Conservation (phyloP, 163 green algal species). For the Chlamydomonas reinhardtii region DNA sequence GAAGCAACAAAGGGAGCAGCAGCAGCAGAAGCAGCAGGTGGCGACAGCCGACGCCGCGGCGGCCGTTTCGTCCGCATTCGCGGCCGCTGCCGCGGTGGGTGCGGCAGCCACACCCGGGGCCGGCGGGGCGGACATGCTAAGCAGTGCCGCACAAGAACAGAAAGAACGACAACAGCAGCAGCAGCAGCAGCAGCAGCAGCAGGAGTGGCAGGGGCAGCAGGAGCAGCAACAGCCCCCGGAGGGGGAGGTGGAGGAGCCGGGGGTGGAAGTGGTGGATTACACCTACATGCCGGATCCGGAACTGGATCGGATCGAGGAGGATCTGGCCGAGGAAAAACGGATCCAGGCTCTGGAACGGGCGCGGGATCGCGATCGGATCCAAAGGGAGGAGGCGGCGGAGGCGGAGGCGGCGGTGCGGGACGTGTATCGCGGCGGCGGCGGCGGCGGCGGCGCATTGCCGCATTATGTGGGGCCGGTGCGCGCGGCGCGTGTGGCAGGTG, state of each 20-base stretch:
- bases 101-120: too few species aligned
- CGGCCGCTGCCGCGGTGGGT: too few species aligned
- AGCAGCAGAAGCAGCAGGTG: too few species aligned
- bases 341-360: neutral
- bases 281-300: slow-evolving; percentile 18
- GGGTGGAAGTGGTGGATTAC: slow-evolving; percentile 20
- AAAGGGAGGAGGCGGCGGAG: neutral
- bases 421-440: neutral
- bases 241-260: neutral
- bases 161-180: too few species aligned
- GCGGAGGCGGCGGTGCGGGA: slow-evolving; percentile 28
- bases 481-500: slow-evolving; percentile 17
- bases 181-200: too few species aligned
- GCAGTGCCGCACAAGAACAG: too few species aligned
- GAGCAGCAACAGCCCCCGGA: neutral
- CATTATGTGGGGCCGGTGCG: slow-evolving; percentile 8
- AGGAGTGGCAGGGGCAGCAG: too few species aligned
- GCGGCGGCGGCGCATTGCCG: neutral
- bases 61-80: too few species aligned
- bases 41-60: too few species aligned
- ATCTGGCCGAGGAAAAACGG: neutral
- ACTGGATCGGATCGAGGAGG: slow-evolving; percentile 26
- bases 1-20: too few species aligned
- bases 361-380: neutral
- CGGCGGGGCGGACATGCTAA: too few species aligned